Evolutionary conservation across 1,139 yeast genomes (phyloP).

Genomic region (Yamadazyma aaseri): DNA sequence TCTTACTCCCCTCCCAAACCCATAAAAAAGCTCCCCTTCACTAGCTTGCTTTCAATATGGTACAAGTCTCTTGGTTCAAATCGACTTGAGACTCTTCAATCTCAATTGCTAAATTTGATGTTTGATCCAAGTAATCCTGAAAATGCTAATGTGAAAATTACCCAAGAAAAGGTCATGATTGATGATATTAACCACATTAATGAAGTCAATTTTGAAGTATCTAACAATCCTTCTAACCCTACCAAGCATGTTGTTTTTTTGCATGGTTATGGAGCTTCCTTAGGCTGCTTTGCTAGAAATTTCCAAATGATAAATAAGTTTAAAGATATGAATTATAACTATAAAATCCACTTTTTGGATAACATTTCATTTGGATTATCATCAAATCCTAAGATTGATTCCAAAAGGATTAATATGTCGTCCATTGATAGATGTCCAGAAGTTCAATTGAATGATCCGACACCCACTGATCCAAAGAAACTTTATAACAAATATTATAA

Average conservation of each 20-base stretch:
- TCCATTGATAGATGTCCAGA: conserved; percentile 28
- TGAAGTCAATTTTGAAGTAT: conserved; percentile 34
- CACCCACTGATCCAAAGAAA: conserved; percentile 28
- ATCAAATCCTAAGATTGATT: conserved; percentile 52
- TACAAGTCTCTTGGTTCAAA: conserved; percentile 26
- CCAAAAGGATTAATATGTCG: conserved; percentile 16
- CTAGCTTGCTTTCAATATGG: conserved; percentile 24
- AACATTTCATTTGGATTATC: conserved; percentile 84
- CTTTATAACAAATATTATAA: conserved; percentile 44
- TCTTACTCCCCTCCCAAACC: conserved; percentile 4
- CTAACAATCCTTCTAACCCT: conserved; percentile 20
- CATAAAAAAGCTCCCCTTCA: conserved; percentile 9
- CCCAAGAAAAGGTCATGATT: conserved; percentile 22
- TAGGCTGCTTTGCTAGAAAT: conserved; percentile 82
- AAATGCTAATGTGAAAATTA: conserved; percentile 23
- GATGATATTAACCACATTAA: conserved; percentile 32
- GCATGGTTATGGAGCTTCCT: conserved; percentile 92
- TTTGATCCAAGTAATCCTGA: conserved; percentile 21
- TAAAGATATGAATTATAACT: conserved; percentile 40
- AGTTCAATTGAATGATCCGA: conserved; percentile 30
- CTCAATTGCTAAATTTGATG: conserved; percentile 37
- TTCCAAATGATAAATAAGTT: conserved; percentile 48
- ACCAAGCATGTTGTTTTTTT: conserved; percentile 59
- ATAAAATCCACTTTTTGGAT: conserved; percentile 72
- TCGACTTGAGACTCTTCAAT: conserved; percentile 31